A percentile compares a stretch with the other conserved stretches of the same genome.
Conservation (phyloP, 306 rosid genomes). For the Pterocarpus santalinus region DNA sequence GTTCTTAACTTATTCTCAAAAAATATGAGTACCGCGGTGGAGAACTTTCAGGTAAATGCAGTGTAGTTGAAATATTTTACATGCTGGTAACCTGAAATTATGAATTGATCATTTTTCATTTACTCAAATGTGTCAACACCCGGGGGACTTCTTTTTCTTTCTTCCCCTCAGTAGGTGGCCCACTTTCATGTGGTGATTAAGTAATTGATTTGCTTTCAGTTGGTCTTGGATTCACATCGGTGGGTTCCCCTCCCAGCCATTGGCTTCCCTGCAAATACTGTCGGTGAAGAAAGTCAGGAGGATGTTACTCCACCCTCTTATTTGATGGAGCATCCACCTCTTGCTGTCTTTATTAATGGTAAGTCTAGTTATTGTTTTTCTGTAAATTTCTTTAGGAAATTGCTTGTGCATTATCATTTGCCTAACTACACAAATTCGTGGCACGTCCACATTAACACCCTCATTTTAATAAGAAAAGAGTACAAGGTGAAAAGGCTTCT, state of each 20-base stretch:
- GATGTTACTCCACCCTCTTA: constrained; percentile 90
- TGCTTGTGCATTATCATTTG: constrained; percentile 33
- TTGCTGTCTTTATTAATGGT: constrained; percentile 98
- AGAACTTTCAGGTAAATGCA: constrained; percentile 89
- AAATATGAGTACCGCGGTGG: constrained; percentile 91
- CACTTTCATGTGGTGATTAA: constrained; percentile 17
- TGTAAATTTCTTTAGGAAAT: constrained; percentile 31
- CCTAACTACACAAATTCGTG: background rate
- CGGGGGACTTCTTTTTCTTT: constrained; percentile 35
- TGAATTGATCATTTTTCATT: constrained; percentile 19
- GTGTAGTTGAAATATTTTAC: constrained; percentile 42
- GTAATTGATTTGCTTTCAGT: constrained; percentile 57
- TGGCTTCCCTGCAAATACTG: constrained; percentile 72
- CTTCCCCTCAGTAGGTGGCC: constrained; percentile 33
- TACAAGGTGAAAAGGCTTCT: background rate
- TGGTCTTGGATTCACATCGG: constrained; percentile 98
- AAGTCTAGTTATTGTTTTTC: constrained; percentile 46
- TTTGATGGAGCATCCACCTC: constrained; percentile 99
- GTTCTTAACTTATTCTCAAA: constrained; percentile 91
- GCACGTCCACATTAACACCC: background rate
- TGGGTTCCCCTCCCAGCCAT: constrained; percentile 97
- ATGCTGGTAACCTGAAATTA: constrained; percentile 35
- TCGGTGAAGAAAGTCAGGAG: constrained; percentile 83
- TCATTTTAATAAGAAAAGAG: background rate
- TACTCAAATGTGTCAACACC: constrained; percentile 26